Evolutionary conservation across 495 filamentous ascomycete genomes (phyloP).

Genomic region (Lasiosphaeria hispida): DNA sequence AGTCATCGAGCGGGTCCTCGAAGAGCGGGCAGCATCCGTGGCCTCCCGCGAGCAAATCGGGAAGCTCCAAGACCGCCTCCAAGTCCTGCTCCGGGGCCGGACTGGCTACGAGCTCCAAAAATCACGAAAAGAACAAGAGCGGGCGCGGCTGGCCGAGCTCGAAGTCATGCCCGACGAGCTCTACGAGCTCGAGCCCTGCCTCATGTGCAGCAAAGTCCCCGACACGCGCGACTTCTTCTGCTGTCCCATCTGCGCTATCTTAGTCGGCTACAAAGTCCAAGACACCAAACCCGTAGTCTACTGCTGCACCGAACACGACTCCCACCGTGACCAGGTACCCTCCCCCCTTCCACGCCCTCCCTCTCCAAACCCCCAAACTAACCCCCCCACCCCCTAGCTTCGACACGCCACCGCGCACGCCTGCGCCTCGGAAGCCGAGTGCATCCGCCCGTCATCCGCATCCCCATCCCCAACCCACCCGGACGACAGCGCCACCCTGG

Average conservation of each 20-base stretch:
- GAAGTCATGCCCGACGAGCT: conserved; percentile 25
- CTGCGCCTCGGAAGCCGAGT: conserved; percentile 24
- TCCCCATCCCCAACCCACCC: not conserved
- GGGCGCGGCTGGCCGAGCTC: conserved; percentile 21
- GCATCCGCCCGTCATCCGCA: conserved; percentile 10
- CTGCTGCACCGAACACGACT: conserved; percentile 43
- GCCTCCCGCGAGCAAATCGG: conserved; percentile 35
- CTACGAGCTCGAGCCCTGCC: conserved; percentile 37
- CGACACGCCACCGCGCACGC: conserved; percentile 23
- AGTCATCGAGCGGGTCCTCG: conserved; percentile 35
- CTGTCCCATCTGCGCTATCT: conserved; percentile 43
- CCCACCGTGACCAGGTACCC: conserved; percentile 38
- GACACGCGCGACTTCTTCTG: conserved; percentile 30
- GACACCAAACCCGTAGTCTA: conserved; percentile 33
- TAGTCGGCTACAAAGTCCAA: conserved; percentile 25
- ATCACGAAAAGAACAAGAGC: conserved; percentile 31
- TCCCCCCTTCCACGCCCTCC: not conserved
- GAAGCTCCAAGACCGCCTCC: conserved; percentile 35
- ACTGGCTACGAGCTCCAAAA: conserved; percentile 43
- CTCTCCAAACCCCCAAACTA: not conserved
- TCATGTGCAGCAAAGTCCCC: conserved; percentile 33
- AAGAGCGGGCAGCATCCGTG: conserved; percentile 33
- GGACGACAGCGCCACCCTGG: conserved; percentile 3
- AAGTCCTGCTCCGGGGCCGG: conserved; percentile 43
- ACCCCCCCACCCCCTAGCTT: conserved; percentile 7